phyloP scores from a whole-genome alignment of 139 green algal genomes.

The Haematococcus lacustris region DNA sequence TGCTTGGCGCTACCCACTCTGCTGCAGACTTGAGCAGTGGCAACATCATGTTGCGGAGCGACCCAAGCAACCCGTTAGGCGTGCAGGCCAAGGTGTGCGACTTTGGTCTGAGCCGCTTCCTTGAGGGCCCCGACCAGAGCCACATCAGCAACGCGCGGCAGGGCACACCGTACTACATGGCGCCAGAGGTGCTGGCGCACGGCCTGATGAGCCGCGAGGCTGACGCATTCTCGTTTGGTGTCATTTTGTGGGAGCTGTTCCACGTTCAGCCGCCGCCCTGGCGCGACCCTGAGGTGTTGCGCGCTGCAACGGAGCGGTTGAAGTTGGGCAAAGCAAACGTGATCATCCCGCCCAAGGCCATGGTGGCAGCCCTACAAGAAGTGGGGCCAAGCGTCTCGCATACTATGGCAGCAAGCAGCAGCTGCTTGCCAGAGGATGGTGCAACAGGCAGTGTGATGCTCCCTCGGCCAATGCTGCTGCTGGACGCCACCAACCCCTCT shows the following conservation, averaged over 20 bases:
- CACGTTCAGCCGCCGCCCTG: slow-evolving; percentile 1
- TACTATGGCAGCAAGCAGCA: background rate
- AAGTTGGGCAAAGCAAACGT: background rate
- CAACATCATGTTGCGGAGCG: slow-evolving; percentile 7
- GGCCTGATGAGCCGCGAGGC: slow-evolving; percentile 3
- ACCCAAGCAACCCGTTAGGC: too few relatives aligned
- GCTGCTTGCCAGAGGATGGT: background rate
- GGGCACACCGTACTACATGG: slow-evolving; percentile 25
- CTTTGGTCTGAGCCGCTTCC: slow-evolving; percentile 22
- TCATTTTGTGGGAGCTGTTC: slow-evolving; percentile 10
- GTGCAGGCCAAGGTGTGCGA: slow-evolving; percentile 20
- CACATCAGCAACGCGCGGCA: slow-evolving; percentile 24
- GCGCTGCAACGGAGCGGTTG: background rate
- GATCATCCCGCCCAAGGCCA: background rate
- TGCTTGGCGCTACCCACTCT: too few relatives aligned
- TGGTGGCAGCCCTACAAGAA: background rate
- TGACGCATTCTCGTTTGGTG: slow-evolving; percentile 5
- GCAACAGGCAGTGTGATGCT: background rate
- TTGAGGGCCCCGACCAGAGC: slow-evolving; percentile 8
- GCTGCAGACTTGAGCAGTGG: slow-evolving; percentile 3
- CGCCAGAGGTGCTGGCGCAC: slow-evolving; percentile 3
- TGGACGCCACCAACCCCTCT: background rate
- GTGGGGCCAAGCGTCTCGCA: background rate
- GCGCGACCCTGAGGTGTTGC: background rate
- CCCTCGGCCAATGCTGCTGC: slow-evolving; percentile 2